Evolutionary conservation across 441 rosid species (phyloP).

Genomic region (Corymbia calophylla): DNA sequence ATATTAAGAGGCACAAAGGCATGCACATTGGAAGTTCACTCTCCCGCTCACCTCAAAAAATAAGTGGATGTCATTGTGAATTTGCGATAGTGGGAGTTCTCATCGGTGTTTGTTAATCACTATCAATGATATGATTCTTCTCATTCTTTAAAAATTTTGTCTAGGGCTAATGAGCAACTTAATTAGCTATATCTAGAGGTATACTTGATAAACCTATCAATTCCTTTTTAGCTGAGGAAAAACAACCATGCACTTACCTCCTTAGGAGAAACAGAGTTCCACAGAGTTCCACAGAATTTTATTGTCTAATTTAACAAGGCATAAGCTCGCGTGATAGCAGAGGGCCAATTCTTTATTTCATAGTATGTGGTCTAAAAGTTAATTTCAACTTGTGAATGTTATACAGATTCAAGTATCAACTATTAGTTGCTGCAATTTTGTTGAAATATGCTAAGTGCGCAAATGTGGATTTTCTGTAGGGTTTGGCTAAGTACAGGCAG

Average conservation of each 20-base stretch:
- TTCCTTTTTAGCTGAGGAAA: not conserved
- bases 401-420: not conserved
- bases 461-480: conserved; percentile 30
- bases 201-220: not conserved
- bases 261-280: not conserved
- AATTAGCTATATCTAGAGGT: not conserved
- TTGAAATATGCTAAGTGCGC: not conserved
- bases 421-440: not conserved
- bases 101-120: not conserved
- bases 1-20: not conserved
- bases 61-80: not conserved
- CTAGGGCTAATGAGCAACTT: not conserved
- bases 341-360: not conserved
- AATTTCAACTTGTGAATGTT: not conserved
- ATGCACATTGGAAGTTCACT: not conserved
- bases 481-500: conserved; percentile 84
- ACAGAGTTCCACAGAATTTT: not conserved
- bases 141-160: not conserved
- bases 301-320: not conserved
- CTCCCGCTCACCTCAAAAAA: not conserved
- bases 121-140: not conserved
- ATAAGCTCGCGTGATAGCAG: not conserved
- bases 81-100: not conserved
- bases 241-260: not conserved
- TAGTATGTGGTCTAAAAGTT: not conserved